phyloP scores from a whole-genome alignment of 2,329 filamentous ascomycete genomes.

The Laburnicola sp. region DNA sequence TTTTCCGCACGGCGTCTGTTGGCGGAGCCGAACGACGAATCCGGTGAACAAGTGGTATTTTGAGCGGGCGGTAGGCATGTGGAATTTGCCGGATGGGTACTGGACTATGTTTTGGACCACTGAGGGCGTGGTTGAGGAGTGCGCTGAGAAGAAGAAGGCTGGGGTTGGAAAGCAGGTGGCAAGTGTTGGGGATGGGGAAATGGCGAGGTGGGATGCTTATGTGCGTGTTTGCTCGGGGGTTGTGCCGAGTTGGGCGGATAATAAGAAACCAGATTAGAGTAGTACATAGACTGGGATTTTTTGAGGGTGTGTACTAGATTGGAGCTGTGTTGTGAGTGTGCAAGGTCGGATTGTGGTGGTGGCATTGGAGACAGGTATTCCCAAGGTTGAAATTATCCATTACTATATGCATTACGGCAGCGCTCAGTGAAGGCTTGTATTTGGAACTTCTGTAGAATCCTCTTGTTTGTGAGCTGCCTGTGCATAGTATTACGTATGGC shows the following conservation, averaged over 20 bases:
- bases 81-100: constrained; percentile 77
- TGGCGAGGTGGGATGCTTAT: constrained; percentile 53
- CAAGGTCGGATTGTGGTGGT: too few relatives aligned
- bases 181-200: constrained; percentile 47
- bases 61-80: constrained; percentile 80
- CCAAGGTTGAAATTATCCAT: too few relatives aligned
- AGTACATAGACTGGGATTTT: too few relatives aligned
- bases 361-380: too few relatives aligned
- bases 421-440: too few relatives aligned
- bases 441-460: too few relatives aligned
- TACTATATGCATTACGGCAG: too few relatives aligned
- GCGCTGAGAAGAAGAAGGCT: constrained; percentile 56
- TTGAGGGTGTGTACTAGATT: too few relatives aligned
- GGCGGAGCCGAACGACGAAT: constrained; percentile 86
- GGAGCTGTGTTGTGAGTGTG: too few relatives aligned
- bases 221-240: constrained; percentile 53
- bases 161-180: constrained; percentile 42
- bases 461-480: too few relatives aligned
- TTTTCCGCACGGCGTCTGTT: constrained; percentile 87
- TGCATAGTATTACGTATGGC: too few relatives aligned
- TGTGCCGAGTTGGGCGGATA: constrained; percentile 54
- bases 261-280: constrained; percentile 35
- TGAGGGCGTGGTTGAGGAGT: constrained; percentile 51
- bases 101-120: constrained; percentile 99
- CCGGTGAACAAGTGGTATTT: constrained; percentile 99